Evolutionary conservation across 1,284 basidiomycete species (phyloP), one percentile per base, ranked within the genome.

Genomic region (Phellopilus nigrolimitatus): DNA sequence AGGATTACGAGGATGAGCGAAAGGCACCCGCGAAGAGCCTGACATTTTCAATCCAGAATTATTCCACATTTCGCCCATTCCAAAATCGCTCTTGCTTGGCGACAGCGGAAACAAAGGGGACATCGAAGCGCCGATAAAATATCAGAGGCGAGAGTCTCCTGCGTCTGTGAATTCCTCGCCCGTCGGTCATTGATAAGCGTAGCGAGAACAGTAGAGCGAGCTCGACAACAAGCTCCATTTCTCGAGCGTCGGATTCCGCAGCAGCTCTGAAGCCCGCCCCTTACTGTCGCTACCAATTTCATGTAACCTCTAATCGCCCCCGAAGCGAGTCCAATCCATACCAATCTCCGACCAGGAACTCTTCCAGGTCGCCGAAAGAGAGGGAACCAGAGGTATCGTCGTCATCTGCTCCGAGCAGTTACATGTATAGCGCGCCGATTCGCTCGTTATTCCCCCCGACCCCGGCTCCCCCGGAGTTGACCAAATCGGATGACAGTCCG

Each of bases 241-340:
- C 52, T 2, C 46, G 52, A 22, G 52, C 52, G 15, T 54, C 52
- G 6, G 52, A 54, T 25, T 40, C 46, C 2, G 47, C 52, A 22
- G 34, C 47, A 7, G 52, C 52, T 1, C 33, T 44, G 31, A 48
- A 44, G 22, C 51, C 13, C 24, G 21, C 36, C 7, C 21, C 38
- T 12, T 19, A 24, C 19, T 42, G 4, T 31, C 52, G 3, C 30
- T 39, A 4, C 47, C 33, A 7, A 17, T 42, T 22, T 28, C n/a
- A 8, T 24, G 40, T 37, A 15, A 24, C 30, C 13, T 9, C 21
- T 9, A 34, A 28, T 21, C 52, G 52, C 17, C 46, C 33, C 8
- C 38, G 52, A 8, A 54, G 52, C 22, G 52, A 44, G 19, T 54
- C 52, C 15, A 42, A 39, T 15, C 52, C 46, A 7, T 45, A 12